Conservation (phyloP, 345 rosid species). For the Sonneratia caseolaris region DNA sequence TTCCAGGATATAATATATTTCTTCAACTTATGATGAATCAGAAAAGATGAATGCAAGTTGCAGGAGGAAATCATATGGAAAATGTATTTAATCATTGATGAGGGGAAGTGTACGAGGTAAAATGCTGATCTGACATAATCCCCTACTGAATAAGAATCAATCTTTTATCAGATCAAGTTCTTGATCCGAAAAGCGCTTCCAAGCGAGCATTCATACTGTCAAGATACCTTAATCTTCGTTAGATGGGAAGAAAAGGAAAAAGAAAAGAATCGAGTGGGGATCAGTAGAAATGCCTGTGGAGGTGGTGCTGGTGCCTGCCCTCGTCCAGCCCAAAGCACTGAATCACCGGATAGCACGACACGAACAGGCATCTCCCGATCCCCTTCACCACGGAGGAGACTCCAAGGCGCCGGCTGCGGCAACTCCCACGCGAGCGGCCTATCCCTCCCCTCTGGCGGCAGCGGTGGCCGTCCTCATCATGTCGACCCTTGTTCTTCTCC, state of each 20-base stretch:
- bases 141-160: neutral
- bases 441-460: neutral
- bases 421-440: neutral
- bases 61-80: neutral
- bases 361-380: conserved; percentile 40
- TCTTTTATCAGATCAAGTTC: neutral
- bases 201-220: no score
- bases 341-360: conserved; percentile 39
- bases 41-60: neutral
- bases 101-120: neutral
- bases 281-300: conserved; percentile 37
- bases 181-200: no score
- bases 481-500: neutral
- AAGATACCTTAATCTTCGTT: neutral
- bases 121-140: neutral
- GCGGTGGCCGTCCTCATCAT: neutral
- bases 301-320: conserved; percentile 35
- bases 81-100: neutral
- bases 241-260: neutral
- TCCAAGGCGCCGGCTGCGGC: conserved; percentile 20
- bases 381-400: conserved; percentile 31
- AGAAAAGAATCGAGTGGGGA: neutral
- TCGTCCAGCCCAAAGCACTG: conserved; percentile 52
- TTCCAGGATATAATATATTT: neutral
- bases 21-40: no score